A percentile compares a stretch with the other conserved stretches of the same genome.
Evolutionary conservation across 768 basidiomycete species (phyloP).

Genomic region (Mycena latifolia): DNA sequence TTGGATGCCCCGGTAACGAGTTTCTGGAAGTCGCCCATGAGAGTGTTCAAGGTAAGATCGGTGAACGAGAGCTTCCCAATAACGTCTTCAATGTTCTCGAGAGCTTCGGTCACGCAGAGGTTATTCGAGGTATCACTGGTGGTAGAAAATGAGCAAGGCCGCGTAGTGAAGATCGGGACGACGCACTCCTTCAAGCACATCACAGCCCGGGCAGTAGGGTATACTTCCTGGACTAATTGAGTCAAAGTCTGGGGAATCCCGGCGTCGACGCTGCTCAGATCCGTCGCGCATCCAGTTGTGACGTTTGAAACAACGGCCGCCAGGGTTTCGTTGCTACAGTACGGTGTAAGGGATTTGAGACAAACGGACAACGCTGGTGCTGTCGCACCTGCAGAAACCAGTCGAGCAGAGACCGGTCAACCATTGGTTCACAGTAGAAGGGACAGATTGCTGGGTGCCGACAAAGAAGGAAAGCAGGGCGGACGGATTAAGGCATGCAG

Average conservation of each 20-base stretch:
- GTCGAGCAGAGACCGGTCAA: slow-evolving; percentile 66
- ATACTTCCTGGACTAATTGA: slow-evolving; percentile 53
- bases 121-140: slow-evolving; percentile 49
- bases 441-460: slow-evolving; percentile 40
- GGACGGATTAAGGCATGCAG: slow-evolving; percentile 42
- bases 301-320: slow-evolving; percentile 65
- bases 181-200: slow-evolving; percentile 71
- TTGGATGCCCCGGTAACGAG: slow-evolving; percentile 45
- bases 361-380: background rate
- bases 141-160: background rate
- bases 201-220: slow-evolving; percentile 61
- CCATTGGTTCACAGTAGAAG: slow-evolving; percentile 71
- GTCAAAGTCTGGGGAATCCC: slow-evolving; percentile 39
- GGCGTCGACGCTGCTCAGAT: slow-evolving; percentile 43
- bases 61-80: slow-evolving; percentile 46
- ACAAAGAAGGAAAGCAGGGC: slow-evolving; percentile 31
- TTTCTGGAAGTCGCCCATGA: slow-evolving; percentile 40
- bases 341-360: slow-evolving; percentile 51
- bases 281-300: slow-evolving; percentile 61
- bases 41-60: slow-evolving; percentile 39
- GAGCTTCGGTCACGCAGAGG: slow-evolving; percentile 66
- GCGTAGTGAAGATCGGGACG: background rate
- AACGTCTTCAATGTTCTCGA: slow-evolving; percentile 58
- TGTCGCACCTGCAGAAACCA: slow-evolving; percentile 36
- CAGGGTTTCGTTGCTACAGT: slow-evolving; percentile 74